Base-by-base conservation (phyloP, 768 basidiomycete genomes). In the Trametes sanguinea region DNA sequence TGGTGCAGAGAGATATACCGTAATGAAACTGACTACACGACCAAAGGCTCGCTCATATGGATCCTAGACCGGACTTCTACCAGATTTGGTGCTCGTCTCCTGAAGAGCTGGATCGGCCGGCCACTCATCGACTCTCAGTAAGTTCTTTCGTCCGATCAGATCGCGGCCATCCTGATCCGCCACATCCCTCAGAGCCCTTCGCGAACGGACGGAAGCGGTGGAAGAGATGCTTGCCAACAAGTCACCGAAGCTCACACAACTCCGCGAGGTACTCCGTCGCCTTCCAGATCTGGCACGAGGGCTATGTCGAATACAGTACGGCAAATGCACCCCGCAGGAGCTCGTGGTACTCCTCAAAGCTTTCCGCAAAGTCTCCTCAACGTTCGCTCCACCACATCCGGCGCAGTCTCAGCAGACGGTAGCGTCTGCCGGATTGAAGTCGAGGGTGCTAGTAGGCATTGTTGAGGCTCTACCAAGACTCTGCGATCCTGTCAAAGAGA, bases 211-310 rank as follows among this genome's bases (percentile, higher is more conserved):
- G 37, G 86, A 94, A 65, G 93, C 95, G 0, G 86, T 98, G 1
- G 85, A 91, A 64, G 96, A 98, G 73, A 88, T 98, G 55, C 73
- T 82, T 51, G 68, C 76, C 6, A 88, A 85, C 66, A 73, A 79
- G 14, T 88, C 86, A 0, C 83, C 85, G 14, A 80, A 80, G 45
- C 76, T 95, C 44, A 81, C 83, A 39, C 82, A 80, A 37, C 80
- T 96, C n/a, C 84, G 89, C 16, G 80, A 83, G 39, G 71, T 85
- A n/a, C 77, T 96, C 57, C 86, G 76, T 69, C 83, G 83, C 37
- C 79, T 94, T n/a, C 94, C 95, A 0, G 95, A 98, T 72, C 83
- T 98, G 48, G 86, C 90, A 0, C 89, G 84, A 70, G 96, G 96
- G 0, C 76, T 98, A 14, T 89, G 87, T 62, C 80, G 94, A 33